These are phyloP conservation scores for Amaranthus cruentus DNA, from an alignment of 148 eudicot genomes.

Conservation along the genomic window DNA sequence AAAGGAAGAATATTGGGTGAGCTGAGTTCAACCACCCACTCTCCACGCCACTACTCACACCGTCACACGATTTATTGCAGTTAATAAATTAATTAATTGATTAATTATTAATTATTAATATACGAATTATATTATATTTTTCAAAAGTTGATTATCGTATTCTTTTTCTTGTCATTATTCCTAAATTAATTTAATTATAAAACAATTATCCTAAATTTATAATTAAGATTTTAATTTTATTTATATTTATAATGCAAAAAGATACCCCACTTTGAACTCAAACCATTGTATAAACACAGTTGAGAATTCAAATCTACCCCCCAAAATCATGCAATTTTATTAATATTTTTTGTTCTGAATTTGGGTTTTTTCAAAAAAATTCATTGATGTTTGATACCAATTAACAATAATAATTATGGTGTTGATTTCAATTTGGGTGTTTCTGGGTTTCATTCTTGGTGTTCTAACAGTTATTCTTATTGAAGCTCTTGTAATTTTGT, in stretches of 20 bases:
- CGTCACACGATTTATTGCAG: too few relatives aligned
- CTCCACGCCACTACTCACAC: too few relatives aligned
- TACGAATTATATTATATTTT: too few relatives aligned
- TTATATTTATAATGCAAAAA: not conserved
- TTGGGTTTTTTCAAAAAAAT: not conserved
- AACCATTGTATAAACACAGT: not conserved
- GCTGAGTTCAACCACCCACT: too few relatives aligned
- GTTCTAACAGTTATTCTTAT: constrained; percentile 18
- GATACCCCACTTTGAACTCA: not conserved
- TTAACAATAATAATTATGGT: not conserved
- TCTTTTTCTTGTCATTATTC: not conserved
- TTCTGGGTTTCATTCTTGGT: constrained; percentile 24
- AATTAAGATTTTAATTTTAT: not conserved
- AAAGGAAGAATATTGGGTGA: too few relatives aligned
- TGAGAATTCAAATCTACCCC: not conserved
- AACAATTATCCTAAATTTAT: not conserved
- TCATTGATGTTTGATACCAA: too few relatives aligned
- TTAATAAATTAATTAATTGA: too few relatives aligned
- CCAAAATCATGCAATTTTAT: not conserved
- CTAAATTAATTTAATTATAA: not conserved
- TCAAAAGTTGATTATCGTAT: not conserved
- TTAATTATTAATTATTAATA: too few relatives aligned
- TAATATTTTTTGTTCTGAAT: not conserved
- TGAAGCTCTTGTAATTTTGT: constrained; percentile 17
- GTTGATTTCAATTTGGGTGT: constrained; percentile 6